A percentile compares a stretch with the other conserved stretches of the same genome.
Evolutionary conservation across 2,329 filamentous ascomycete species (phyloP).

Genomic region (Clathrospora elynae): DNA sequence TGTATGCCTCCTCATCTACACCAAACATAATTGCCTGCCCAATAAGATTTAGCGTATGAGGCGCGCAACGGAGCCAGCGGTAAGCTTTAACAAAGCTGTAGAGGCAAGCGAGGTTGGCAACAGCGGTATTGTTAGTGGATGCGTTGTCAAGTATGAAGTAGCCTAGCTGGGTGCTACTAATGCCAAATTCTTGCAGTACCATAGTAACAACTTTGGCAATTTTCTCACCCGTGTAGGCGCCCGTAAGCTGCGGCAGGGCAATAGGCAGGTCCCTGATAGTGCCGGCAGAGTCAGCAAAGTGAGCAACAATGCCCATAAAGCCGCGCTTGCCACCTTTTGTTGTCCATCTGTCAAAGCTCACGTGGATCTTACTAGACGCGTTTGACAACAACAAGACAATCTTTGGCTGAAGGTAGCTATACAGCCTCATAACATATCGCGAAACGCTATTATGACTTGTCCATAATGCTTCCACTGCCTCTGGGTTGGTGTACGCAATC

Average conservation of each 20-base stretch:
- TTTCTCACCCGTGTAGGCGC: constrained; percentile 1
- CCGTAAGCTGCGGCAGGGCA: constrained; percentile 5
- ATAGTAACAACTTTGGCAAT: constrained; percentile 3
- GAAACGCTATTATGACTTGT: constrained; percentile 3
- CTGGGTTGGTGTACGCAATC: constrained; percentile 2
- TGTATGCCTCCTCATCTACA: not conserved
- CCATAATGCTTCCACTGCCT: constrained; percentile 7
- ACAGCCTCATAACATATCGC: constrained; percentile 2
- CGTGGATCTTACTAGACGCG: constrained; percentile 2
- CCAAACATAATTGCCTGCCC: constrained; percentile 4
- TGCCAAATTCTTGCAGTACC: not conserved
- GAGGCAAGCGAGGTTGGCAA: not conserved
- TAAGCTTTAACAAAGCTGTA: constrained; percentile 3
- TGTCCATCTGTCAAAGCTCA: constrained; percentile 3
- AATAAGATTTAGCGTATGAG: constrained; percentile 12
- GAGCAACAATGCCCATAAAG: constrained; percentile 6
- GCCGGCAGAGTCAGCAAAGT: constrained; percentile 4
- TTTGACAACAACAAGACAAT: not conserved
- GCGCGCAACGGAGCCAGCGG: constrained; percentile 2
- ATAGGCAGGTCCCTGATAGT: constrained; percentile 7
- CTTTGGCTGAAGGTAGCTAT: constrained; percentile 2
- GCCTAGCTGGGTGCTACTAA: not conserved
- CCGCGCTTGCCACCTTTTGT: constrained; percentile 1
- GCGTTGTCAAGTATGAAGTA: constrained; percentile 11
- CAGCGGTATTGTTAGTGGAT: constrained; percentile 3